Conservation (phyloP, 2,329 filamentous ascomycete species). For the Ceratocystis papillata region DNA sequence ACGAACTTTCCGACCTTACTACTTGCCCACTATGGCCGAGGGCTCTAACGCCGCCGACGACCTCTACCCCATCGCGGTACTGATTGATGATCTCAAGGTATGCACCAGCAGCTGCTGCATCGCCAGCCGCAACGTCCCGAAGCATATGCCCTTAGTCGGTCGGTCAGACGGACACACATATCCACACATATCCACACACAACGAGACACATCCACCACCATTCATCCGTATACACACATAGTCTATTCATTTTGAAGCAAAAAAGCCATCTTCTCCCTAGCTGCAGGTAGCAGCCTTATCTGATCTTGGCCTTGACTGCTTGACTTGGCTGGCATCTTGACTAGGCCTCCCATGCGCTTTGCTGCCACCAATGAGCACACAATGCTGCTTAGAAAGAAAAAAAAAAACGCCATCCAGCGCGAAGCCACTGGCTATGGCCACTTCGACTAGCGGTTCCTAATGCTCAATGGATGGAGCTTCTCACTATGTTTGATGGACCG, state of each 20-base stretch:
- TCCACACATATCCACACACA: not conserved
- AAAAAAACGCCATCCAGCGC: not conserved
- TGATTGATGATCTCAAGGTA: slow-evolving; percentile 99
- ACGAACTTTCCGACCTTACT: slow-evolving; percentile 1
- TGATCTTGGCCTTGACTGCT: too few relatives aligned
- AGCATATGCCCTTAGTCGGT: not conserved
- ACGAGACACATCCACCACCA: not conserved
- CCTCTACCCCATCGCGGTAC: slow-evolving; percentile 98
- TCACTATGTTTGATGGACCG: not conserved
- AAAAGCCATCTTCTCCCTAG: too few relatives aligned
- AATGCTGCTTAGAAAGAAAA: not conserved
- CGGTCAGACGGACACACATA: not conserved
- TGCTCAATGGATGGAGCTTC: not conserved
- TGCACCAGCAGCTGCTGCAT: not conserved
- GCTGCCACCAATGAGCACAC: not conserved
- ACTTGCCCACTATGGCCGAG: slow-evolving; percentile 62
- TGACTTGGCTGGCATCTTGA: too few relatives aligned
- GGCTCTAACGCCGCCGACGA: slow-evolving; percentile 87
- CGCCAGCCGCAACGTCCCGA: not conserved
- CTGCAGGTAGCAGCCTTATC: too few relatives aligned
- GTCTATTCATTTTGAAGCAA: too few relatives aligned
- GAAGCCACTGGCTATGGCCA: not conserved
- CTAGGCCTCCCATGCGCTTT: not conserved
- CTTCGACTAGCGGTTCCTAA: not conserved
- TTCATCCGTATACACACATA: not conserved